Percentiles rank a stretch among this genome's conserved stretches.
Evolutionary conservation across 768 basidiomycete genomes (phyloP).

Genomic region (Lentinula boryana): DNA sequence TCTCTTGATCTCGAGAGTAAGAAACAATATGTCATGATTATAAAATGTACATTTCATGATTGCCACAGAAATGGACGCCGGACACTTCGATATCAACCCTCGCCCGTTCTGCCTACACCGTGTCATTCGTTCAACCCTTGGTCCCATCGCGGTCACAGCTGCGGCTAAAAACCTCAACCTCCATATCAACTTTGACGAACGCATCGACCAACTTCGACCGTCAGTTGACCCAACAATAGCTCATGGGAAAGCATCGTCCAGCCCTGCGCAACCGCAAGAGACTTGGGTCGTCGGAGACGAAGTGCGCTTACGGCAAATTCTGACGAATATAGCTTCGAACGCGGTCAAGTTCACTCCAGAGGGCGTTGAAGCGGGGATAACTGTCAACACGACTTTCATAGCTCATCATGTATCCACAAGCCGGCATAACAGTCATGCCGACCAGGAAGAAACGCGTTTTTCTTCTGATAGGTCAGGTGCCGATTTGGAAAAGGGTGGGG

Average conservation of each 20-base stretch:
- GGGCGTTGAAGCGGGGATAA: constrained; percentile 15
- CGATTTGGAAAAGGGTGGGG: neutral
- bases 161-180: constrained; percentile 21
- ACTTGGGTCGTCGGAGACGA: constrained; percentile 35
- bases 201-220: constrained; percentile 24
- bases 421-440: constrained; percentile 8
- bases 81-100: constrained; percentile 20
- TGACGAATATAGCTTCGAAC: constrained; percentile 33
- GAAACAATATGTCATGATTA: neutral
- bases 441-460: neutral
- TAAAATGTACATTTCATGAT: neutral
- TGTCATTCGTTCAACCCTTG: constrained; percentile 20
- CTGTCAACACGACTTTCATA: neutral
- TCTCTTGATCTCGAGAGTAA: constrained; percentile 25
- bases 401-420: neutral
- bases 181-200: constrained; percentile 25
- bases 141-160: constrained; percentile 17
- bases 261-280: neutral
- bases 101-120: constrained; percentile 33
- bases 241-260: neutral
- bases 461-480: neutral
- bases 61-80: constrained; percentile 28
- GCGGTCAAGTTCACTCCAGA: constrained; percentile 27
- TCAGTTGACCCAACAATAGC: neutral
- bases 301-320: constrained; percentile 30